Percentiles rank a stretch among this genome's conserved stretches.
phyloP scores from a whole-genome alignment of 164 flowering plant species.

The Cinnamomum micranthum region DNA sequence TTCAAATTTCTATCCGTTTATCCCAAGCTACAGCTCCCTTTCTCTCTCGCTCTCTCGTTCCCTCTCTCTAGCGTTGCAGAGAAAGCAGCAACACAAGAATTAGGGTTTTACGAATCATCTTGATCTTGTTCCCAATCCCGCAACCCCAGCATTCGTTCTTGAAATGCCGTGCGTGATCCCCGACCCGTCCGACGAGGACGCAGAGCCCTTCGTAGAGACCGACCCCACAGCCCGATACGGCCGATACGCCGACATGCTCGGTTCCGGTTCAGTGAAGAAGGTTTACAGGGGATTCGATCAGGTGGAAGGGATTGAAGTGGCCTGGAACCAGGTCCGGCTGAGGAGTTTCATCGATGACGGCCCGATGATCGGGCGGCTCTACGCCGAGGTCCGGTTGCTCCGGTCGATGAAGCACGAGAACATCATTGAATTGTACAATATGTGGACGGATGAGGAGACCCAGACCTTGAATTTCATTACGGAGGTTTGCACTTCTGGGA shows the following conservation, averaged over 20 bases:
- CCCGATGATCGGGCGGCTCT: slow-evolving; percentile 36
- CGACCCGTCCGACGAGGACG: slow-evolving; percentile 29
- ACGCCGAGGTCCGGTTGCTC: slow-evolving; percentile 48
- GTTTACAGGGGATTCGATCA: slow-evolving; percentile 83
- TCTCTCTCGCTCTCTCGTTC: too few species aligned
- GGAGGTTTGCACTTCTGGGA: slow-evolving; percentile 74
- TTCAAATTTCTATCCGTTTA: too few species aligned
- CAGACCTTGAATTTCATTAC: slow-evolving; percentile 68
- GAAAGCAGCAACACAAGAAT: too few species aligned
- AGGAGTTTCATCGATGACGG: slow-evolving; percentile 41
- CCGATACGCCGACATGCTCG: slow-evolving; percentile 61
- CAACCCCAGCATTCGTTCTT: too few species aligned
- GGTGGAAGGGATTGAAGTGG: slow-evolving; percentile 76
- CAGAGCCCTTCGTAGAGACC: slow-evolving; percentile 62
- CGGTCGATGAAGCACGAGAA: slow-evolving; percentile 36
- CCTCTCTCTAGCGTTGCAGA: too few species aligned
- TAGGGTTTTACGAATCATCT: too few species aligned
- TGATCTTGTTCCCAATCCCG: too few species aligned
- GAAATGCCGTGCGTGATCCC: slow-evolving; percentile 40
- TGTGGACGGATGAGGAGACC: slow-evolving; percentile 48
- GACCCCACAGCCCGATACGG: slow-evolving; percentile 73
- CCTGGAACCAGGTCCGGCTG: slow-evolving; percentile 72
- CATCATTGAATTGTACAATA: slow-evolving; percentile 42
- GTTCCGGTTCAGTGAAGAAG: slow-evolving; percentile 67
- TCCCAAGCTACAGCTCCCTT: too few species aligned